These are phyloP conservation scores for Xylaria nigripes DNA, from an alignment of 495 filamentous ascomycete species.

Conservation along the genomic window DNA sequence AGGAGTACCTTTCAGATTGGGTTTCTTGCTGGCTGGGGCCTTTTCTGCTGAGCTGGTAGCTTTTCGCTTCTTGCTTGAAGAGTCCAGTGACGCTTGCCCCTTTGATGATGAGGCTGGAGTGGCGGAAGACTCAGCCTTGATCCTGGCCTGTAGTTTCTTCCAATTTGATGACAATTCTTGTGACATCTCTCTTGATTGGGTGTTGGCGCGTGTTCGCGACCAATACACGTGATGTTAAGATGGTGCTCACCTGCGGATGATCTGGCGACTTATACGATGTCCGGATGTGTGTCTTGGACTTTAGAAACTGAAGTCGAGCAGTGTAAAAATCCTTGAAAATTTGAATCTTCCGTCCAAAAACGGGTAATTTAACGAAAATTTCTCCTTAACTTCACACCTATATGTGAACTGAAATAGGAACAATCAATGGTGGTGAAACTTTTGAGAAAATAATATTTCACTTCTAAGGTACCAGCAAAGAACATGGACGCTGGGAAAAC, in stretches of 20 bases:
- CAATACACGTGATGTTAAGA: not conserved
- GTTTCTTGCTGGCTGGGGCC: constrained; percentile 6
- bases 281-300: not conserved
- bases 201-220: not conserved
- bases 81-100: not conserved
- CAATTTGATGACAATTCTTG: constrained; percentile 54
- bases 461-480: too few species aligned
- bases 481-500: too few species aligned
- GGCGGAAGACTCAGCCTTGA: constrained; percentile 47
- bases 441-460: too few species aligned
- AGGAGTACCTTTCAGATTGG: constrained; percentile 3
- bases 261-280: not conserved
- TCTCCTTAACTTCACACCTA: too few species aligned
- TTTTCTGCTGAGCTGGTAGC: constrained; percentile 24
- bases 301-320: not conserved
- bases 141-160: constrained; percentile 62
- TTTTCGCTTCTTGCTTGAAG: constrained; percentile 3
- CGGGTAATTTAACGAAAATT: too few species aligned
- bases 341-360: not conserved
- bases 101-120: constrained; percentile 17
- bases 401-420: too few species aligned
- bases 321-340: not conserved
- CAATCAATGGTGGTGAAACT: too few species aligned
- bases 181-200: constrained; percentile 21
- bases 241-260: not conserved